These are phyloP conservation scores for Lobosporangium transversale DNA, from an alignment of 192 early-diverging fungal genomes.

Conservation along the genomic window DNA sequence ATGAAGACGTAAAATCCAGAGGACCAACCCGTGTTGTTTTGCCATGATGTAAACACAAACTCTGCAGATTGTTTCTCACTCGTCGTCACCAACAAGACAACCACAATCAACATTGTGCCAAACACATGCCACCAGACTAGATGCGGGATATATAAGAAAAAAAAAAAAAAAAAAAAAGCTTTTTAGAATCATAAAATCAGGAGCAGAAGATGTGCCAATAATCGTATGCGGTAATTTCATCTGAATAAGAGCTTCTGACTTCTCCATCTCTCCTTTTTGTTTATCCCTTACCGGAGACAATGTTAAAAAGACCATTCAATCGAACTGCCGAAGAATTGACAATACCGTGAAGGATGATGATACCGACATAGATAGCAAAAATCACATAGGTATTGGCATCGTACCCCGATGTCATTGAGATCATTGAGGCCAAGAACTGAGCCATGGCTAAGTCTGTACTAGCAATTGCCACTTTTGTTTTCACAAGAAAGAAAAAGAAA, in stretches of 20 bases:
- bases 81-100: constrained; percentile 56
- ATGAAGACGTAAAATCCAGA: constrained; percentile 60
- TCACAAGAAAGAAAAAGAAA: background rate
- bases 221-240: no score
- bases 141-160: background rate
- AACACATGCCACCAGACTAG: constrained; percentile 56
- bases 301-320: constrained; percentile 60
- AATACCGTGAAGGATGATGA: constrained; percentile 61
- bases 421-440: constrained; percentile 58
- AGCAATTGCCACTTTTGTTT: constrained; percentile 53
- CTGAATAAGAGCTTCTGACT: background rate
- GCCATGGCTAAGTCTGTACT: constrained; percentile 61
- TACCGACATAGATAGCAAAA: constrained; percentile 62
- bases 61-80: constrained; percentile 45
- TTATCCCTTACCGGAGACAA: constrained; percentile 53
- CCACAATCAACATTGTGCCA: constrained; percentile 58
- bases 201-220: no score
- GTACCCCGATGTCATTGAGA: constrained; percentile 52
- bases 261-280: constrained; percentile 1
- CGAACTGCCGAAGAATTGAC: constrained; percentile 60
- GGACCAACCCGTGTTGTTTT: constrained; percentile 62
- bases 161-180: background rate
- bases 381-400: constrained; percentile 53
- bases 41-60: constrained; percentile 62
- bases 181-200: no score